Conservation (phyloP, 78 protist genomes). For the Andalucia godoyi region DNA sequence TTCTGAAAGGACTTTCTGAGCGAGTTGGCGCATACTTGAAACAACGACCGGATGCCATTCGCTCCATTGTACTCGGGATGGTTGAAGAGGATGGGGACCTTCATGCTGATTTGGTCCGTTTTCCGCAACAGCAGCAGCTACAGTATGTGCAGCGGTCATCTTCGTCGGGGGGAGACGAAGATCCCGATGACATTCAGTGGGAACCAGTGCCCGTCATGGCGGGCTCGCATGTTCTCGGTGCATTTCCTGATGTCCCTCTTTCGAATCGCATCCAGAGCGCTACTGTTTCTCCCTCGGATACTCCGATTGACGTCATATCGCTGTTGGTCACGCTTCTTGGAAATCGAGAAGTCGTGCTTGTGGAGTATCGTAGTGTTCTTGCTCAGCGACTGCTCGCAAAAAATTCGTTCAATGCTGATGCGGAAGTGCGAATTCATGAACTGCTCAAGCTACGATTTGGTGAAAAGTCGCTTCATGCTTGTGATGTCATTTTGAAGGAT, state of each 20-base stretch:
- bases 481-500: constrained; percentile 72
- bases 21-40: constrained; percentile 36
- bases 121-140: constrained; percentile 16
- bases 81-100: neutral
- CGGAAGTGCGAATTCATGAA: constrained; percentile 40
- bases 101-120: too few relatives aligned
- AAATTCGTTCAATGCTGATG: constrained; percentile 10
- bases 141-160: neutral
- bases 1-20: constrained; percentile 21
- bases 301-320: neutral
- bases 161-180: neutral
- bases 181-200: neutral
- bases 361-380: constrained; percentile 46
- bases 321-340: constrained; percentile 52
- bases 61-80: constrained; percentile 18
- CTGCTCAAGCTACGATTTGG: constrained; percentile 73
- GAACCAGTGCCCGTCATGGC: neutral
- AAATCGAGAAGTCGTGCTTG: constrained; percentile 33
- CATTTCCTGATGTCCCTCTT: neutral
- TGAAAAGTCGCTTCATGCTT: constrained; percentile 32
- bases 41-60: constrained; percentile 39
- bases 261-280: neutral
- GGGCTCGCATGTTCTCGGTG: neutral
- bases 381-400: constrained; percentile 42
- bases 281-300: neutral